A percentile compares a stretch with the other conserved stretches of the same genome.
Evolutionary conservation across 768 basidiomycete genomes (phyloP).

Genomic region (Tephrocybe rancida): DNA sequence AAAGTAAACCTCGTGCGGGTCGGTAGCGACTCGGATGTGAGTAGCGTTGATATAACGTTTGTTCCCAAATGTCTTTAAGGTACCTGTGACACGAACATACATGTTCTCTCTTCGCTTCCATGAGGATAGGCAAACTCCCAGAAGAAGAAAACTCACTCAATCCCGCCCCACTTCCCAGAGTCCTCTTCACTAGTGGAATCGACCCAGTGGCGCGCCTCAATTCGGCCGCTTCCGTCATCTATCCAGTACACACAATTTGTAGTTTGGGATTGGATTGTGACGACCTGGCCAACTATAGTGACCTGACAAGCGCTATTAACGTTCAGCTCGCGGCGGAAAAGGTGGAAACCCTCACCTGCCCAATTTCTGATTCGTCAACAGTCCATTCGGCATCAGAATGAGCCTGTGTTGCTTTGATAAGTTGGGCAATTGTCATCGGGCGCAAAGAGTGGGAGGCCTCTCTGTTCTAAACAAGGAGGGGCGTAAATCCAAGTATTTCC

Average conservation of each 20-base stretch:
- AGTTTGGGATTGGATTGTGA: conserved; percentile 64
- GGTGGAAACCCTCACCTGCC: conserved; percentile 60
- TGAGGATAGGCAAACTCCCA: neutral
- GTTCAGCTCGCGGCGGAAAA: neutral
- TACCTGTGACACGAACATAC: conserved; percentile 82
- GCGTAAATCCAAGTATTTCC: neutral
- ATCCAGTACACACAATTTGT: conserved; percentile 83
- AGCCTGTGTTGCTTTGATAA: conserved; percentile 74
- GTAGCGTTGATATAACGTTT: conserved; percentile 83
- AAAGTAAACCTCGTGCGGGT: conserved; percentile 79
- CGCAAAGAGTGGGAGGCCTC: conserved; percentile 47
- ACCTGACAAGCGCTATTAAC: conserved; percentile 43
- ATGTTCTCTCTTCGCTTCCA: conserved; percentile 57
- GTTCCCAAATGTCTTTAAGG: conserved; percentile 77
- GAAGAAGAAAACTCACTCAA: conserved; percentile 35
- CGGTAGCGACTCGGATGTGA: conserved; percentile 67
- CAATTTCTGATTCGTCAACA: conserved; percentile 79
- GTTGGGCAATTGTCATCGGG: conserved; percentile 79
- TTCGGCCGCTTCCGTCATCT: conserved; percentile 83
- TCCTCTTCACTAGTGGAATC: conserved; percentile 66
- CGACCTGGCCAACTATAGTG: conserved; percentile 74
- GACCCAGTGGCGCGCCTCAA: conserved; percentile 84
- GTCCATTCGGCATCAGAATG: conserved; percentile 90
- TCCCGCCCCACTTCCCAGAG: conserved; percentile 46
- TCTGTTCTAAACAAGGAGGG: conserved; percentile 27